These are phyloP conservation scores for Beauveria asiatica DNA, from an alignment of 2,329 filamentous ascomycete genomes.

Conservation along the genomic window DNA sequence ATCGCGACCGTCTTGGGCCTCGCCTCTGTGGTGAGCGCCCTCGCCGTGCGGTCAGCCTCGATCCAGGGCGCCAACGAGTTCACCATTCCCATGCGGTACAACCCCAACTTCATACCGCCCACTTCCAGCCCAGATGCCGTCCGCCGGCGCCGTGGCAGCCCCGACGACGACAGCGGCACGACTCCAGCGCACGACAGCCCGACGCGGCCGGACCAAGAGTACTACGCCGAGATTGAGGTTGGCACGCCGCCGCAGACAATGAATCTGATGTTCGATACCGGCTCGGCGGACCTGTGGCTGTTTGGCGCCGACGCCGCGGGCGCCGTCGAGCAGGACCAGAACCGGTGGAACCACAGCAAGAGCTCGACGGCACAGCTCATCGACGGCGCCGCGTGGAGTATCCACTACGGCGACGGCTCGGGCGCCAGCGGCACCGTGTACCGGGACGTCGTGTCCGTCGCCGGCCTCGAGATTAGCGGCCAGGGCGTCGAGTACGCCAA, in stretches of 20 bases:
- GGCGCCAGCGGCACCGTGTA: conserved; percentile 34
- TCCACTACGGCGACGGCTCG: conserved; percentile 36
- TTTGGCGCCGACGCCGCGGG: conserved; percentile 22
- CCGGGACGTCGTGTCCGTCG: conserved; percentile 33
- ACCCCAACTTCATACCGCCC: neutral
- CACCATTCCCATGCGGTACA: neutral
- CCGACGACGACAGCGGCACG: neutral
- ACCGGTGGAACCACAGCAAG: conserved; percentile 27
- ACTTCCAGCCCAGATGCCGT: neutral
- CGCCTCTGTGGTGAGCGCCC: neutral
- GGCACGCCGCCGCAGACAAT: conserved; percentile 29
- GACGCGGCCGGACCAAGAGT: conserved; percentile 1
- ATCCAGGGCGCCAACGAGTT: neutral
- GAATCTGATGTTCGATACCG: conserved; percentile 33
- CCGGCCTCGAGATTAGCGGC: conserved; percentile 29
- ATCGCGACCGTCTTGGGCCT: neutral
- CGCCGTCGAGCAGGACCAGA: conserved; percentile 24
- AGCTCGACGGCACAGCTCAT: conserved; percentile 31
- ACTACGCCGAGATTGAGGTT: neutral
- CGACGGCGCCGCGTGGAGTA: conserved; percentile 30
- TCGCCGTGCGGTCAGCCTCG: neutral
- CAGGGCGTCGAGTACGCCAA: conserved; percentile 37
- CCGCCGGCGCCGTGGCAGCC: neutral
- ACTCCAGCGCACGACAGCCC: neutral
- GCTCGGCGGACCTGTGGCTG: conserved; percentile 33